Evolutionary conservation across 495 filamentous ascomycete genomes (phyloP).

Genomic region (Penicillium egyptiacum): DNA sequence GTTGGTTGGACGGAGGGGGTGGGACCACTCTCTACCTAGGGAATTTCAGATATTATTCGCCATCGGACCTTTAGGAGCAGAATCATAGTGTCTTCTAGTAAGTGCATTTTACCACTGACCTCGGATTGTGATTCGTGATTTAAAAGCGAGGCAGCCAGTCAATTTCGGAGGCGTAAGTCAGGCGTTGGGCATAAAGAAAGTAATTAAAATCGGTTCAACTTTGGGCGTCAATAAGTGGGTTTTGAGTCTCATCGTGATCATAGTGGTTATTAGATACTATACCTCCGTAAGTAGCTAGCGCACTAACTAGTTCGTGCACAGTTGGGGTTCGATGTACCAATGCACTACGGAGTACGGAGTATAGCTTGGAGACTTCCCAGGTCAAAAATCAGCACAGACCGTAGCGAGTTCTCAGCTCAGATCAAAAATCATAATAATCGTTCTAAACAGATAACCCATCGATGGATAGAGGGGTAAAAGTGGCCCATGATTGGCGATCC

Average conservation of each 20-base stretch:
- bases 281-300: background rate
- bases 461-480: slow-evolving; percentile 11
- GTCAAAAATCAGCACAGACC: slow-evolving; percentile 11
- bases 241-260: background rate
- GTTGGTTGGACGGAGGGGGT: background rate
- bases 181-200: slow-evolving; percentile 32
- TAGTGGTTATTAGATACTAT: slow-evolving; percentile 1
- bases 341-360: background rate
- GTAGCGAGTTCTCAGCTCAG: slow-evolving; percentile 6
- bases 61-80: background rate
- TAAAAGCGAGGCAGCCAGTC: slow-evolving; percentile 9
- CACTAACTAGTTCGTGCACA: background rate
- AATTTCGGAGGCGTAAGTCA: slow-evolving; percentile 20
- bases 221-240: slow-evolving; percentile 16
- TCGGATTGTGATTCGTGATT: background rate
- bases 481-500: slow-evolving; percentile 22
- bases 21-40: background rate
- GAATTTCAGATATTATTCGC: slow-evolving; percentile 11
- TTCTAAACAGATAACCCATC: background rate
- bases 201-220: slow-evolving; percentile 1
- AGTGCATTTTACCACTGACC: background rate
- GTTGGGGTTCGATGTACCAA: slow-evolving; percentile 5
- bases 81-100: background rate
- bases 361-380: slow-evolving; percentile 7
- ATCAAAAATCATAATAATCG: slow-evolving; percentile 5